Conservation (phyloP, 345 rosid species). For the Populus nigra region DNA sequence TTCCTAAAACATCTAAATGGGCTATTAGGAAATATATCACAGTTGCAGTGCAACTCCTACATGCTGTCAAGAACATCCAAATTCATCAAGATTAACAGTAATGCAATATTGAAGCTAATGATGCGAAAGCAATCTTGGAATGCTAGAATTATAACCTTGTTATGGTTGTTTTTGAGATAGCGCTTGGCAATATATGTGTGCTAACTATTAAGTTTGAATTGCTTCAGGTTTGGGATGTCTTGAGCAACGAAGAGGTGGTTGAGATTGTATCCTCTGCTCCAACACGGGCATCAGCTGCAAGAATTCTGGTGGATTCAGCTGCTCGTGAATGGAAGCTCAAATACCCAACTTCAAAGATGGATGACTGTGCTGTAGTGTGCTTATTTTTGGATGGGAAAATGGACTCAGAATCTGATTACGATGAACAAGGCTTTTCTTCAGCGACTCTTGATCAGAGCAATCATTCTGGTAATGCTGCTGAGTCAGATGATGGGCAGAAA, state of each 20-base stretch:
- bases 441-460: constrained; percentile 66
- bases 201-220: neutral
- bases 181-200: neutral
- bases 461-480: constrained; percentile 63
- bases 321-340: constrained; percentile 94
- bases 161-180: neutral
- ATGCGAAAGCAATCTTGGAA: neutral
- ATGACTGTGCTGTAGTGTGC: constrained; percentile 98
- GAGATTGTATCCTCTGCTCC: constrained; percentile 82
- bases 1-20: neutral
- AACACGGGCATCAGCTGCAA: constrained; percentile 77
- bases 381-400: constrained; percentile 89
- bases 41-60: neutral
- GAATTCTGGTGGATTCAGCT: constrained; percentile 79
- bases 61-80: neutral
- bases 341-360: constrained; percentile 99
- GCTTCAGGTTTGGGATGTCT: constrained; percentile 93
- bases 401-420: constrained; percentile 84
- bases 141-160: neutral
- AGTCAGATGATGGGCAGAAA: constrained; percentile 74
- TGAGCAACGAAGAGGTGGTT: constrained; percentile 96
- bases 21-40: neutral
- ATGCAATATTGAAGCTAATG: too few relatives aligned
- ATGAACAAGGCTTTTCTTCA: constrained; percentile 72
- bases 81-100: neutral